phyloP scores from a whole-genome alignment of 2,329 filamentous ascomycete genomes.

The Samsoniella hepiali region DNA sequence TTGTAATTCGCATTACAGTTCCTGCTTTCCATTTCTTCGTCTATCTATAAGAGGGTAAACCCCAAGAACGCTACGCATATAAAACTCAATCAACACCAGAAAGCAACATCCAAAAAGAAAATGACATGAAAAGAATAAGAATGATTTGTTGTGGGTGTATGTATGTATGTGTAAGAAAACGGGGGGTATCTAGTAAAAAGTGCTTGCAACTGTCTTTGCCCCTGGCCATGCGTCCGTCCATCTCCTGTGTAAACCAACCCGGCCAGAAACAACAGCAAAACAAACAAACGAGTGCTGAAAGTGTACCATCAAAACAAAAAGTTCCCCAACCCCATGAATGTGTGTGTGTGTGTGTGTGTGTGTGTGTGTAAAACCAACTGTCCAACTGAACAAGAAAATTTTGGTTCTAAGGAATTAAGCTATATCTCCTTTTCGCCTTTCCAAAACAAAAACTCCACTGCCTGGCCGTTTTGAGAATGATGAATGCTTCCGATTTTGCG shows the following conservation, averaged over 20 bases:
- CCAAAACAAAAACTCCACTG: not conserved
- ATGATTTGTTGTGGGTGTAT: not conserved
- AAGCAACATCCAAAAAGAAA: not conserved
- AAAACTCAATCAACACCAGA: not conserved
- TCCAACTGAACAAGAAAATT: not conserved
- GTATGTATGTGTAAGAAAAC: not conserved
- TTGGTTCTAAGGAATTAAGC: not conserved
- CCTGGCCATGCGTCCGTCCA: not conserved
- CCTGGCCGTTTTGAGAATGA: not conserved
- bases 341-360: not conserved
- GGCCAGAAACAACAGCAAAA: not conserved
- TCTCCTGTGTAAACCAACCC: not conserved
- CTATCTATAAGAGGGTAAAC: not conserved
- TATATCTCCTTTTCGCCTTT: not conserved
- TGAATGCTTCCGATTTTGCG: not conserved
- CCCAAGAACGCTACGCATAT: not conserved
- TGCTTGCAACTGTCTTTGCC: not conserved
- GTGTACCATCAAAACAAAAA: not conserved
- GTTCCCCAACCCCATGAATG: not conserved
- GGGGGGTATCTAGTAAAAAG: conserved; percentile 12
- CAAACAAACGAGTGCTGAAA: not conserved
- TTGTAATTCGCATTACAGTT: not conserved
- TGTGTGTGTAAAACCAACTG: not conserved
- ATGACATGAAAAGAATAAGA: not conserved
- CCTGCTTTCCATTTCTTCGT: not conserved